Evolutionary conservation across 23 red algal genomes (phyloP).

Genomic region (Pyropia haitanensis): DNA sequence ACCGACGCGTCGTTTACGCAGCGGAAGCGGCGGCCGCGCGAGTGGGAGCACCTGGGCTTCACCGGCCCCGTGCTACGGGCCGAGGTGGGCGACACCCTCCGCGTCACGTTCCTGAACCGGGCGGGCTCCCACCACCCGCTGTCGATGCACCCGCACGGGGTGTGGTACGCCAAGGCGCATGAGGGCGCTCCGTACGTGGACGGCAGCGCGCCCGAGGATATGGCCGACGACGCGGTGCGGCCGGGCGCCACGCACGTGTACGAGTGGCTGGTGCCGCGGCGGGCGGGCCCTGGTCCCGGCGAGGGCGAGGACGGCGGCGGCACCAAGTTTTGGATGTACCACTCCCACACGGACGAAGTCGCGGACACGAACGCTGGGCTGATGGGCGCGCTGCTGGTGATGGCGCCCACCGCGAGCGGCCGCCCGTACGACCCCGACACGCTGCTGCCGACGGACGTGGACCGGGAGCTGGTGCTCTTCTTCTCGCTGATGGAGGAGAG

Average conservation of each 20-base stretch:
- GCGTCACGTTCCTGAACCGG: constrained; percentile 14
- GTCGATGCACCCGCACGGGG: constrained; percentile 34
- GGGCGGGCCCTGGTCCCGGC: constrained; percentile 25
- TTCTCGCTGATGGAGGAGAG: constrained; percentile 20
- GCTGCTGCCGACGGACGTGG: constrained; percentile 15
- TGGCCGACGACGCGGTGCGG: constrained; percentile 1
- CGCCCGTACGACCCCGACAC: constrained; percentile 13
- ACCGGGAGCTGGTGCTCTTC: constrained; percentile 20
- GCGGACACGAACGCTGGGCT: constrained; percentile 27
- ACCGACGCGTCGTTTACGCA: constrained; percentile 15
- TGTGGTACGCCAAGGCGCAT: constrained; percentile 22
- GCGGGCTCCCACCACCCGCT: not conserved
- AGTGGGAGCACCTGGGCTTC: constrained; percentile 9
- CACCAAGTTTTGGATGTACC: constrained; percentile 34
- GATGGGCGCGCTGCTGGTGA: constrained; percentile 14
- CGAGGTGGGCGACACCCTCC: constrained; percentile 10
- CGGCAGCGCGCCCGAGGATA: not conserved
- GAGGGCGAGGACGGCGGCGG: not conserved
- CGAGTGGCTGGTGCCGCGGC: constrained; percentile 17
- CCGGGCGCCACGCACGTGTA: constrained; percentile 13
- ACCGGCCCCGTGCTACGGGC: constrained; percentile 30
- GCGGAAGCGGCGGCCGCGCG: constrained; percentile 1
- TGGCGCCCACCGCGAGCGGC: not conserved
- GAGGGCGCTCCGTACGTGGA: constrained; percentile 30
- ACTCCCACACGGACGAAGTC: constrained; percentile 26